Percentiles rank a stretch among this genome's conserved stretches.
phyloP scores from a whole-genome alignment of 176 grass and related monocot genomes.

The Cenchrus fungigraminus region DNA sequence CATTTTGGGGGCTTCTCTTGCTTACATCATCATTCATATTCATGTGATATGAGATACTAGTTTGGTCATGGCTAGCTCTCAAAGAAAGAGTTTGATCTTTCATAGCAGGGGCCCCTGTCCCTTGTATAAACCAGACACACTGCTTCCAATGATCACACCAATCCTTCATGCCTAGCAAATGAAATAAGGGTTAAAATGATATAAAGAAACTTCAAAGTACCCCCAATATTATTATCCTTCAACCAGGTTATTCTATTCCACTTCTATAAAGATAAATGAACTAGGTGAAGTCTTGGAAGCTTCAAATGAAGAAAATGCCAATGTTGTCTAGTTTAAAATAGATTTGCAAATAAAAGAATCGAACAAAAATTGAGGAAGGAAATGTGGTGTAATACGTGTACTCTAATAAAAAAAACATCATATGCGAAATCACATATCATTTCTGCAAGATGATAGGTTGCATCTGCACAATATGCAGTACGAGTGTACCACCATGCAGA shows the following conservation, averaged over 20 bases:
- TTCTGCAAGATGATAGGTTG: neutral
- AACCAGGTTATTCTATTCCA: neutral
- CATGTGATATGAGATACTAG: constrained; percentile 75
- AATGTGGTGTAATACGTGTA: neutral
- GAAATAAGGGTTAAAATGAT: constrained; percentile 13
- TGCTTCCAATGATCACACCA: constrained; percentile 99
- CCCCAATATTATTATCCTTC: neutral
- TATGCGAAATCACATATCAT: neutral
- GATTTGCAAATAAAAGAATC: neutral
- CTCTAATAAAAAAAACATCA: neutral
- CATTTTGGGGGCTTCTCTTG: constrained; percentile 36
- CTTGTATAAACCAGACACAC: constrained; percentile 89
- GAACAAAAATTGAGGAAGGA: neutral
- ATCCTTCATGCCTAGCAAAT: constrained; percentile 57
- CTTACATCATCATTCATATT: constrained; percentile 31
- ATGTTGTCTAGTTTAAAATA: neutral
- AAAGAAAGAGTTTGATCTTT: constrained; percentile 67
- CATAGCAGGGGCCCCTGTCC: constrained; percentile 37
- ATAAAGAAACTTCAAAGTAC: constrained; percentile 24
- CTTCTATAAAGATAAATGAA: constrained; percentile 12
- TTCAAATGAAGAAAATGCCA: neutral
- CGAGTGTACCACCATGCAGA: neutral
- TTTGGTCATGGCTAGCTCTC: constrained; percentile 77
- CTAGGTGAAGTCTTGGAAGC: neutral
- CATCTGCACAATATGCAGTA: neutral